A percentile compares a stretch with the other conserved stretches of the same genome.
These are phyloP conservation scores for Cinchona pubescens DNA, from an alignment of 257 asterid genomes.

Conservation along the genomic window DNA sequence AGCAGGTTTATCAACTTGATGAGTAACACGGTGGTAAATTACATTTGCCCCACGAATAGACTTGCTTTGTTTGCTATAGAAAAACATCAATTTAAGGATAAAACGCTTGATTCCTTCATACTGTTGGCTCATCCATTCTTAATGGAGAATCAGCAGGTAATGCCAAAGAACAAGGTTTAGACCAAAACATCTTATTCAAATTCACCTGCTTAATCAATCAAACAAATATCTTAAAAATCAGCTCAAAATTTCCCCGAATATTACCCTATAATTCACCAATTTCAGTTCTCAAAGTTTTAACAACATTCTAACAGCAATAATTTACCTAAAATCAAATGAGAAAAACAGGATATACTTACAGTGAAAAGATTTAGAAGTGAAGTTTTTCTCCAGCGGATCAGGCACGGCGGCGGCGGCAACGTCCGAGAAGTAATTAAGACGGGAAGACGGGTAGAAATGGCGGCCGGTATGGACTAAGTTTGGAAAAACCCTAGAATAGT, in stretches of 20 bases:
- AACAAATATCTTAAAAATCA: not conserved
- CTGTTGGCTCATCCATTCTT: conserved; percentile 63
- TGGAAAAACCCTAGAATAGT: conserved; percentile 32
- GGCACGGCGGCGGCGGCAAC: conserved; percentile 47
- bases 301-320: not conserved
- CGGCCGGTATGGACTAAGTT: conserved; percentile 30
- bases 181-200: conserved; percentile 84
- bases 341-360: conserved; percentile 27
- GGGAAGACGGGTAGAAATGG: conserved; percentile 27
- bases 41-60: conserved; percentile 77
- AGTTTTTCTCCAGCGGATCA: conserved; percentile 21
- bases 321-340: not conserved
- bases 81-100: conserved; percentile 62
- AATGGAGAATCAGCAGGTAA: conserved; percentile 65
- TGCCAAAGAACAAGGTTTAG: conserved; percentile 83
- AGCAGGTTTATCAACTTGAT: conserved; percentile 81
- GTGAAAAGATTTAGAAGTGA: conserved; percentile 32
- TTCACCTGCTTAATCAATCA: conserved; percentile 47
- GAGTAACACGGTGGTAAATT: conserved; percentile 60
- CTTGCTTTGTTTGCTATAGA: conserved; percentile 90
- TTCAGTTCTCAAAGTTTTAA: not conserved
- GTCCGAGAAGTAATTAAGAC: conserved; percentile 40
- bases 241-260: not conserved
- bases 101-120: conserved; percentile 58
- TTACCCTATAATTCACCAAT: not conserved